phyloP scores from a whole-genome alignment of 352 stramenopile genomes.

The Globisporangium carolinianum region DNA sequence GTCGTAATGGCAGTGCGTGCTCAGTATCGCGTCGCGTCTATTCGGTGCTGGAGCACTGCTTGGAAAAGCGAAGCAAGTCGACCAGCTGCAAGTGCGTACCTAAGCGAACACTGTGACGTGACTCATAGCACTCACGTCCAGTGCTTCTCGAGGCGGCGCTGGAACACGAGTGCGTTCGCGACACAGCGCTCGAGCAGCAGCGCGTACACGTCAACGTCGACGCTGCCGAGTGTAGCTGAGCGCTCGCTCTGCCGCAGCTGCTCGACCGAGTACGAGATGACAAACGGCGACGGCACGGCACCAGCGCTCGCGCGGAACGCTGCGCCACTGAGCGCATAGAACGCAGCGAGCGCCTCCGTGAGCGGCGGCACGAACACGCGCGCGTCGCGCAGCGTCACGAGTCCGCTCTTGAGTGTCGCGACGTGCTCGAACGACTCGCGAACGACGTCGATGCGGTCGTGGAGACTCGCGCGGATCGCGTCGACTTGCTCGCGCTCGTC shows the following conservation, averaged over 20 bases:
- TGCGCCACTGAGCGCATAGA: conserved; percentile 8
- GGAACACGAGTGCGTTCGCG: conserved; percentile 4
- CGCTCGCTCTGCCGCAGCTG: conserved; percentile 1
- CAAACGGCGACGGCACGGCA: conserved; percentile 5
- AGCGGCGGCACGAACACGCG: background rate
- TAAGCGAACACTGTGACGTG: background rate
- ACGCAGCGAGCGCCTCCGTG: conserved; percentile 5
- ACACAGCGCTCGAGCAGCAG: conserved; percentile 6
- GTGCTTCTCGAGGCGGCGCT: conserved; percentile 5
- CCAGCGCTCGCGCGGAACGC: conserved; percentile 1
- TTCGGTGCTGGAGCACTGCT: too few species aligned
- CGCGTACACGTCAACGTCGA: conserved; percentile 9
- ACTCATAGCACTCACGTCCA: background rate
- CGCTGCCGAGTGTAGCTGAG: background rate
- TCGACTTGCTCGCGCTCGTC: conserved; percentile 4
- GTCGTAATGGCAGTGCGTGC: too few species aligned
- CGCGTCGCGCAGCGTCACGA: conserved; percentile 2
- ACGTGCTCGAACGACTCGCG: conserved; percentile 12
- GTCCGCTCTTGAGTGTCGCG: background rate
- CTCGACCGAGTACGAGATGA: conserved; percentile 11
- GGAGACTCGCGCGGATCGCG: background rate
- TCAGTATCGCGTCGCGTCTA: too few species aligned
- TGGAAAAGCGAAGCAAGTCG: too few species aligned
- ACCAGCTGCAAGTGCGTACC: too few species aligned
- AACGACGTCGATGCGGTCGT: conserved; percentile 6